Base-by-base conservation (phyloP, 116 monocot genomes). In the Cymodocea nodosa region DNA sequence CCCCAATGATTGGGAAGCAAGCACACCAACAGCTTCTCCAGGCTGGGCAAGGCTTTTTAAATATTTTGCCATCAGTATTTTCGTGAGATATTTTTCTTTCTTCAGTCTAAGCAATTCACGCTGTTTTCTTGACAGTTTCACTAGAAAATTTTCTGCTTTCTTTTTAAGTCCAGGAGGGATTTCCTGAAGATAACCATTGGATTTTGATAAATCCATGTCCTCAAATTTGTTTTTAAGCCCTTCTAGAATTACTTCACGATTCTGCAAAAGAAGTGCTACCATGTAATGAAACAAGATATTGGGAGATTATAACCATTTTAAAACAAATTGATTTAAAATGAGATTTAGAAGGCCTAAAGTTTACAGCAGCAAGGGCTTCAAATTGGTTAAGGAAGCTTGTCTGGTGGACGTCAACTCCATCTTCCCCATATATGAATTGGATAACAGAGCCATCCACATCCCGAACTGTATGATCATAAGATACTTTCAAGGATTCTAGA, bases 1-100 rank as follows among this genome's bases (percentile, higher is more conserved):
- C 34, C 98, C 98, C 72, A 98, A 65, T 23, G 98, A 98, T 55
- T 98, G 98, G 51, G 86, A 89, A 54, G 98, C 98, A 73, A 98
- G 60, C 13, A 99, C 84, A 69, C 98, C 98, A 70, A 99, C 98
- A 61, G 92, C 64, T 69, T 99, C 98, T 72, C 98, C 98, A 69
- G 98, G 89, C 50, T 82, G 82, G 23, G 74, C 92, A 78, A 99
- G 92, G 74, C 92, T 92, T 39, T 79, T 72, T 11, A 81, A 39
- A 65, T 99, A 99, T 64, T 92, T 99, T 4, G 83, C 60, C 55
- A 81, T 78, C 75, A 92, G 59, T 60, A 99, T 71, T 39, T 81
- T 84, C 77, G 79, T 71, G n/a, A 99, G 50, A 22, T 89, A 74
- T 49, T 86, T 78, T 39, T 49, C 16, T 23, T 60, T 65, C 71